Conservation (phyloP, 2,329 filamentous ascomycete species). For the Magnaporthiopsis incrustans region DNA sequence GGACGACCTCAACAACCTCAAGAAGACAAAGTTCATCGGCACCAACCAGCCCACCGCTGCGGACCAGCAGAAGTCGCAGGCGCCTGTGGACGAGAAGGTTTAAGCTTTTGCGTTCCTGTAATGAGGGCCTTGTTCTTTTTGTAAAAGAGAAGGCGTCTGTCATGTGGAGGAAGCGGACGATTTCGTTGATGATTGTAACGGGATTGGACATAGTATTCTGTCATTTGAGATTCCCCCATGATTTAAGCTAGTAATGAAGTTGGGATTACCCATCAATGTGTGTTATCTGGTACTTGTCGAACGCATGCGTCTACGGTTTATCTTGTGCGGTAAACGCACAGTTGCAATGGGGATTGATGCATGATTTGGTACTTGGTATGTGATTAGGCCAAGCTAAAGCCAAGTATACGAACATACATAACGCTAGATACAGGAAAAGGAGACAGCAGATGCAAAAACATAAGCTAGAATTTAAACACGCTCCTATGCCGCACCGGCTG, state of each 20-base stretch:
- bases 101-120: constrained; percentile 1
- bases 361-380: no score
- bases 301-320: no score
- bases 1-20: constrained; percentile 52
- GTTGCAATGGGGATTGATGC: no score
- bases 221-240: neutral
- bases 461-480: neutral
- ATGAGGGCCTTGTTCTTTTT: neutral
- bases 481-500: neutral
- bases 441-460: no score
- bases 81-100: constrained; percentile 7
- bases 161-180: neutral
- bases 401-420: no score
- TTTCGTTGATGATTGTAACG: neutral
- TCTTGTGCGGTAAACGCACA: no score
- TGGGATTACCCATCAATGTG: neutral
- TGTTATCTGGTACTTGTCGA: no score
- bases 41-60: constrained; percentile 7
- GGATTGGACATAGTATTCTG: neutral
- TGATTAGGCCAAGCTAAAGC: no score
- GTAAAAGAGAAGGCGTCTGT: neutral
- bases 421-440: no score
- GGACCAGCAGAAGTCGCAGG: constrained; percentile 16
- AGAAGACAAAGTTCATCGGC: constrained; percentile 8
- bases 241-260: neutral